Conservation (phyloP, 257 asterid genomes). For the Primulina tabacum region DNA sequence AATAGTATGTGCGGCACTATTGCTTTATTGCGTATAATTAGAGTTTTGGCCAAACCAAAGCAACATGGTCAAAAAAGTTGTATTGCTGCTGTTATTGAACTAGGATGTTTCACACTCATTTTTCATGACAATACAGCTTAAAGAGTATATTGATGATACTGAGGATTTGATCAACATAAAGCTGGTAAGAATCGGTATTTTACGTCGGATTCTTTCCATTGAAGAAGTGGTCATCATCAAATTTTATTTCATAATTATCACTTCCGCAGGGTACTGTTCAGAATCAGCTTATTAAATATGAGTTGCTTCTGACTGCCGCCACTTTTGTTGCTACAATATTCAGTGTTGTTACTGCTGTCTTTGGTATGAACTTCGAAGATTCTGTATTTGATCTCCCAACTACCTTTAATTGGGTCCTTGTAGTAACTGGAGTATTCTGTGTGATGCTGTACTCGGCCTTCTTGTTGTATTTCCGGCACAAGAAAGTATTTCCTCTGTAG, state of each 20-base stretch:
- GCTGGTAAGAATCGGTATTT: conserved; percentile 48
- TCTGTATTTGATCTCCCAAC: conserved; percentile 54
- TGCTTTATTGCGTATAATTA: not conserved
- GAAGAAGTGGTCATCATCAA: not conserved
- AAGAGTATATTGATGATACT: conserved; percentile 94
- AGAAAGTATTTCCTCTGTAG: conserved; percentile 73
- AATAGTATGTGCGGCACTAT: not conserved
- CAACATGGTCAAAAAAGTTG: not conserved
- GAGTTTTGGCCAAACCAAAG: not conserved
- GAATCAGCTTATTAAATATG: conserved; percentile 88
- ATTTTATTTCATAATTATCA: conserved; percentile 4
- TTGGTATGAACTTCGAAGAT: conserved; percentile 85
- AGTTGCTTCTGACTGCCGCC: conserved; percentile 96
- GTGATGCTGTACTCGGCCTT: conserved; percentile 50
- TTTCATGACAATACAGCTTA: conserved; percentile 61
- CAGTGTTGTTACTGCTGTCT: conserved; percentile 88
- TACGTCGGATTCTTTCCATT: not conserved
- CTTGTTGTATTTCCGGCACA: conserved; percentile 71
- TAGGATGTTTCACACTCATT: conserved; percentile 11
- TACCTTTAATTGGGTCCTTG: conserved; percentile 72
- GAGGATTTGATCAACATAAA: conserved; percentile 96
- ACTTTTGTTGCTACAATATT: conserved; percentile 80
- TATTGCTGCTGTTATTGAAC: conserved; percentile 10
- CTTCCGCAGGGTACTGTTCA: conserved; percentile 86
- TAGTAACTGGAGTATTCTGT: conserved; percentile 57